Conservation (phyloP, 345 rosid species). For the Populus pruinosa region DNA sequence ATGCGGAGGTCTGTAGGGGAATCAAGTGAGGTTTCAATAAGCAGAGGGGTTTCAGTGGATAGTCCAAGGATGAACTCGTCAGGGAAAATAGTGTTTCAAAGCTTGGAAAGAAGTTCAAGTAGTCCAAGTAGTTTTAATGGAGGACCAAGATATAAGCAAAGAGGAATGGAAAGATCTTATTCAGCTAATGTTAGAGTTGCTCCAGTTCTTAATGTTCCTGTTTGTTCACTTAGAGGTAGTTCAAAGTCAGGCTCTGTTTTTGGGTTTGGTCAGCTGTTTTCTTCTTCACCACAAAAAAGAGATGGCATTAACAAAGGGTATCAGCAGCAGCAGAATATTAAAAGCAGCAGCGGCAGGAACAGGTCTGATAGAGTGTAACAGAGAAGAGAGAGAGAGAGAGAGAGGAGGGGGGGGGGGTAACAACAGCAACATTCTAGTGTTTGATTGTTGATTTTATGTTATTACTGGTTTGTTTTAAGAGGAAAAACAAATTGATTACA, state of each 20-base stretch:
- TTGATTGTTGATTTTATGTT: neutral
- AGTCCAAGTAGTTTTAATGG: constrained; percentile 96
- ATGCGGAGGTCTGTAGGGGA: constrained; percentile 40
- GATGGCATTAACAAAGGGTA: constrained; percentile 10
- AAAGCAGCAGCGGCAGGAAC: neutral
- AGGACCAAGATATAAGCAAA: constrained; percentile 67
- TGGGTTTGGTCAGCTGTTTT: constrained; percentile 28
- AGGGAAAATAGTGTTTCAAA: constrained; percentile 87
- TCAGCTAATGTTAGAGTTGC: constrained; percentile 61
- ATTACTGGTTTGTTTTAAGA: neutral
- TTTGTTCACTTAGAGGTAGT: constrained; percentile 26
- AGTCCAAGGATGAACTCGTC: constrained; percentile 93
- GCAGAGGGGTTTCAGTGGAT: constrained; percentile 72
- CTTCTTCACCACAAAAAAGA: constrained; percentile 30
- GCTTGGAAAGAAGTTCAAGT: constrained; percentile 90
- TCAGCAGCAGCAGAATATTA: neutral
- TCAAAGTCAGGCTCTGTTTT: constrained; percentile 29
- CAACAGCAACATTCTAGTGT: neutral
- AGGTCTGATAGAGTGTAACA: constrained; percentile 1
- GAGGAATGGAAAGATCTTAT: constrained; percentile 89
- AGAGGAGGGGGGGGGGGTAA: neutral
- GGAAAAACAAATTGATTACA: neutral
- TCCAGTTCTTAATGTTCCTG: constrained; percentile 38
- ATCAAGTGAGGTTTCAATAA: constrained; percentile 27
- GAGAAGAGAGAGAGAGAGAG: neutral